Evolutionary conservation across 331 rosid genomes (phyloP).

Genomic region (Arachis monticola): DNA sequence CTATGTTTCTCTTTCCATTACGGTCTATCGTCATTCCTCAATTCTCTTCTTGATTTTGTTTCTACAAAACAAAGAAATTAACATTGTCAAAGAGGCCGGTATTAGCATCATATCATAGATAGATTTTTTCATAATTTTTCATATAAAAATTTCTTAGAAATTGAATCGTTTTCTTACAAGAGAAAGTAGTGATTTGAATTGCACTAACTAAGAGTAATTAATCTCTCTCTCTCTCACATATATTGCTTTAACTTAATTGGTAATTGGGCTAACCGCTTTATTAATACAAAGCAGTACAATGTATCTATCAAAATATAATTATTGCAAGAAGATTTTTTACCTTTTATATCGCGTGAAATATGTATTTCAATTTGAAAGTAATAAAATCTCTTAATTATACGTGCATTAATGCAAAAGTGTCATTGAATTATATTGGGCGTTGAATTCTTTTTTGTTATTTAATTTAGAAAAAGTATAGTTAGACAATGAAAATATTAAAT

Average conservation of each 20-base stretch:
- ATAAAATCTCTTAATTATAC: not conserved
- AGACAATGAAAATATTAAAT: too few relatives aligned
- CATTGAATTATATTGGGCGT: not conserved
- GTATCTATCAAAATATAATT: conserved; percentile 1
- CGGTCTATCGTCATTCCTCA: conserved; percentile 2
- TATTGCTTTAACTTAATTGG: not conserved
- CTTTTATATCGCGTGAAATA: not conserved
- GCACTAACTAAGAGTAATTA: not conserved
- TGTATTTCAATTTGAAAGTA: too few relatives aligned
- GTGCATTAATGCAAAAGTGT: not conserved
- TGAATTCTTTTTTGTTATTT: too few relatives aligned
- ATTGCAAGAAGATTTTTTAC: not conserved
- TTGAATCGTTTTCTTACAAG: not conserved
- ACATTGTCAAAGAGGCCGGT: not conserved
- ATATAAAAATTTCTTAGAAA: not conserved
- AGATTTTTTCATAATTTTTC: not conserved
- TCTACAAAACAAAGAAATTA: not conserved
- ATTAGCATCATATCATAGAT: too few relatives aligned
- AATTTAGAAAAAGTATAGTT: too few relatives aligned
- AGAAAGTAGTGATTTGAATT: not conserved
- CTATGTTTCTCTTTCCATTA: not conserved
- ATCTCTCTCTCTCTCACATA: too few relatives aligned
- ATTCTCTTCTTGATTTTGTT: not conserved
- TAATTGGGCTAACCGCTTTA: not conserved
- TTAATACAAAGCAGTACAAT: not conserved